A percentile compares a stretch with the other conserved stretches of the same genome.
Conservation (phyloP, 2,329 filamentous ascomycete species). For the Exophiala sp. region DNA sequence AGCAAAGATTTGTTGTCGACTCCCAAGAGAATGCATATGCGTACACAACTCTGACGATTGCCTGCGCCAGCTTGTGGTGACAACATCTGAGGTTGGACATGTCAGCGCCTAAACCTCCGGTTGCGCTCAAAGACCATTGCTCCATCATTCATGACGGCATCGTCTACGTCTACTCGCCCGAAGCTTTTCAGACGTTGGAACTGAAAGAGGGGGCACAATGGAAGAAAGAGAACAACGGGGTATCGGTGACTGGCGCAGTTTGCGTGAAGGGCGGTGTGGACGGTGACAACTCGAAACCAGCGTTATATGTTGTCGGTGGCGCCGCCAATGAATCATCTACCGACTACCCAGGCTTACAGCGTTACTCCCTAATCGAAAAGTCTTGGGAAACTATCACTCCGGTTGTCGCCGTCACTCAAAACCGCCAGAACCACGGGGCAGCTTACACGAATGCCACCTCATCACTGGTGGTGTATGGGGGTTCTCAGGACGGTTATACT, state of each 20-base stretch:
- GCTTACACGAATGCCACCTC: conserved; percentile 65
- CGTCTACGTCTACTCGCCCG: conserved; percentile 73
- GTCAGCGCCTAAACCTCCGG: conserved; percentile 64
- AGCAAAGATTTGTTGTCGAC: background rate
- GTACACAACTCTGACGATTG: conserved; percentile 8
- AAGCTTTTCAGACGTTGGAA: conserved; percentile 67
- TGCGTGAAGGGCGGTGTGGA: conserved; percentile 66
- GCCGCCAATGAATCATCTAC: conserved; percentile 45
- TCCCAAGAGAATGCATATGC: conserved; percentile 14
- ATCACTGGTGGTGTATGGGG: conserved; percentile 74
- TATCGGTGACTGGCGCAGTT: conserved; percentile 64
- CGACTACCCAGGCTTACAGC: conserved; percentile 68
- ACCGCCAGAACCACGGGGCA: conserved; percentile 68
- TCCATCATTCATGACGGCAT: conserved; percentile 74
- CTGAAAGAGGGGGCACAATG: conserved; percentile 66
- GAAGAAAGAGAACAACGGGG: conserved; percentile 59
- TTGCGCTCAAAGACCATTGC: conserved; percentile 69
- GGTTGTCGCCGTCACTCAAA: conserved; percentile 52
- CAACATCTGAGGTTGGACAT: conserved; percentile 43
- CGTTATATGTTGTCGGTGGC: conserved; percentile 77
- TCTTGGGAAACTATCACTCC: conserved; percentile 55
- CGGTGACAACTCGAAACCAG: conserved; percentile 53
- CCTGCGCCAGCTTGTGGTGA: conserved; percentile 6
- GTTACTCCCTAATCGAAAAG: conserved; percentile 52
- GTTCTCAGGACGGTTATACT: conserved; percentile 56